Evolutionary conservation across 805 yeast species (phyloP), one percentile per base, ranked within the genome.

Genomic region (Yamadazyma insecticola): DNA sequence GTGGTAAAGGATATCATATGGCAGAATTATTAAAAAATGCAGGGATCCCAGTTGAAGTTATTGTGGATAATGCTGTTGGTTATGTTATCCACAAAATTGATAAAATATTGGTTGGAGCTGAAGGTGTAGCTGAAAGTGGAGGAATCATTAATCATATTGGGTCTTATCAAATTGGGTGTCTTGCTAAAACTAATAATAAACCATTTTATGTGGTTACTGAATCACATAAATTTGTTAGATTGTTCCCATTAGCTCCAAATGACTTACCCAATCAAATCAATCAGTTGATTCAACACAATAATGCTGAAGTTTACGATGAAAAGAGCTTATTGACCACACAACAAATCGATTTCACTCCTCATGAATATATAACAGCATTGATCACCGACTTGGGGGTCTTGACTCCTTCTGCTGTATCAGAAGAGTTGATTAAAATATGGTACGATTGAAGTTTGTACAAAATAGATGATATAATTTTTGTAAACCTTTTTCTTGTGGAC

Each of bases 51-150:
- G 92, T 82, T 9, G 79, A 86, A 31, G 69, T 88, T 31, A 84
- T 92, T 29, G 89, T 86, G 12, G 99, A 92, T 53, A 78, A 87
- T 32, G 95, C 96, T 6, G 97, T 90, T 10, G 97, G 97, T 0
- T 87, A 79, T 45, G 86, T 88, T 22, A 79, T 92, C 37, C 89
- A 87, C 55, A 83, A 84, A 55, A 88, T 89, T 10, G 95, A 90
- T 61, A 90, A 92, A 57, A 84, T 92, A 4, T 74, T 92, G 43
- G 92, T 92, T 43, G 99, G 99, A 33, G 98, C 98, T 1, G 98
- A 92, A 60, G 99, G 99, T 45, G 99, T 92, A 3, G 95, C 96
- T 3, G 99, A 92, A 63, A 82, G 94, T 54, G 99, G 99, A 35
- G 99, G 99, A 20, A 87, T 94, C 28, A 90, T 92, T 45, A 92